Evolutionary conservation across 805 yeast genomes (phyloP).

Genomic region (Zygotorulaspora danielsina): DNA sequence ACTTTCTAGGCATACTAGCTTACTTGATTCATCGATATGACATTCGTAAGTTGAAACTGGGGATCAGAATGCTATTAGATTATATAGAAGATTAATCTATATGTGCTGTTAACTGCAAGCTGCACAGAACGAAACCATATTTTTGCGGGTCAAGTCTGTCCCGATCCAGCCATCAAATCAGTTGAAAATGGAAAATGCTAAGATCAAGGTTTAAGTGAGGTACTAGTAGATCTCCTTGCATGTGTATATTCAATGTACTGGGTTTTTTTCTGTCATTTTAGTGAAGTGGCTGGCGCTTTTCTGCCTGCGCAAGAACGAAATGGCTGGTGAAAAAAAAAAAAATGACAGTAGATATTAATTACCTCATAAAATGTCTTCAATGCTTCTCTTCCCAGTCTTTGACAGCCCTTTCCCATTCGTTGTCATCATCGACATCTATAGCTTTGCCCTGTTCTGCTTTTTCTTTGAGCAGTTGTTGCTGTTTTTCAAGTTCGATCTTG

Average conservation of each 20-base stretch:
- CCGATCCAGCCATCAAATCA: background rate
- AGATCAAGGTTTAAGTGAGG: too few species aligned
- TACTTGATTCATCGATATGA: too few species aligned
- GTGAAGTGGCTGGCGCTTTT: background rate
- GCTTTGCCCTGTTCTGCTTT: constrained; percentile 40
- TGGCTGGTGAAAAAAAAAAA: background rate
- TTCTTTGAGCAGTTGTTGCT: constrained; percentile 41
- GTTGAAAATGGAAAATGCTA: background rate
- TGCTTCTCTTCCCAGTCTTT: constrained; percentile 53
- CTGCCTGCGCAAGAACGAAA: background rate
- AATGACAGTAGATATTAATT: background rate
- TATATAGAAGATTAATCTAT: too few species aligned
- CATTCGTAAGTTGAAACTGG: too few species aligned
- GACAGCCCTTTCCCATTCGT: constrained; percentile 66
- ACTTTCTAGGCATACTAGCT: constrained; percentile 34
- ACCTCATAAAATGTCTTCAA: constrained; percentile 30
- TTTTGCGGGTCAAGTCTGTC: background rate
- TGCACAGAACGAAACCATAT: background rate
- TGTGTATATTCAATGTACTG: too few species aligned
- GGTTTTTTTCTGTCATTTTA: background rate
- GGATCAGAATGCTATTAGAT: too few species aligned
- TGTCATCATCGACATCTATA: constrained; percentile 57
- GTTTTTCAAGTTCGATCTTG: constrained; percentile 48
- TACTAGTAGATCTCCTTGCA: too few species aligned
- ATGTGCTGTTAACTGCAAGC: too few species aligned